Evolutionary conservation across 192 early-diverging fungal genomes (phyloP).

Genomic region (Coemansia sp.): DNA sequence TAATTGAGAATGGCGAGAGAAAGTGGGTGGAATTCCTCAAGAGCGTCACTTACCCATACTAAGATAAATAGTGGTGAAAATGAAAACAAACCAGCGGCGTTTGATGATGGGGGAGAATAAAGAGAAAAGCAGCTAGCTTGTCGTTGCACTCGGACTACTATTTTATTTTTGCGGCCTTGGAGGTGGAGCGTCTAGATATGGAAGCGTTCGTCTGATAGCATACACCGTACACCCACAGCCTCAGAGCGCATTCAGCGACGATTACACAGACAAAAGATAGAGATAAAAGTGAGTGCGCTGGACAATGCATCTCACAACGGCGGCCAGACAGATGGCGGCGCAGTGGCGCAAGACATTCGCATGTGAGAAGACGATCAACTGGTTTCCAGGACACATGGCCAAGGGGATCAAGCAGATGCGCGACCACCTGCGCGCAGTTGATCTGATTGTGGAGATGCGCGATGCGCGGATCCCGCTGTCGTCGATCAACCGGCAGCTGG

Average conservation of each 20-base stretch:
- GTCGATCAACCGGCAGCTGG: constrained; percentile 82
- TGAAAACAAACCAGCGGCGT: too few species aligned
- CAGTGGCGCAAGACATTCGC: constrained; percentile 26
- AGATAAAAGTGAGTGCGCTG: neutral
- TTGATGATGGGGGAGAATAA: too few species aligned
- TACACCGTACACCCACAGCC: neutral
- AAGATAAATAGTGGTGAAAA: too few species aligned
- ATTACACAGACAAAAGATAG: neutral
- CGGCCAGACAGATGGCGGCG: neutral
- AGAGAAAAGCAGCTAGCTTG: too few species aligned
- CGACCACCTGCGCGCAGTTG: constrained; percentile 69
- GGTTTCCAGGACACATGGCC: constrained; percentile 90
- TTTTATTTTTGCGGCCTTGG: too few species aligned
- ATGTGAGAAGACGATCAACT: constrained; percentile 74
- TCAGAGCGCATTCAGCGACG: too few species aligned
- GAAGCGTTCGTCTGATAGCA: too few species aligned
- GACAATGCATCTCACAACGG: neutral
- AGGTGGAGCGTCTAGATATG: too few species aligned
- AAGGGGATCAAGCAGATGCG: constrained; percentile 74
- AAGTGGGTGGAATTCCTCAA: too few species aligned
- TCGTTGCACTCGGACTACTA: too few species aligned
- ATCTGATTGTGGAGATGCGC: constrained; percentile 90
- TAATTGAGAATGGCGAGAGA: too few species aligned
- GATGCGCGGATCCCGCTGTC: constrained; percentile 95
- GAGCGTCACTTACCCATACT: too few species aligned